phyloP scores from a whole-genome alignment of 2,329 filamentous ascomycete genomes.

The Xylaria arbuscula region DNA sequence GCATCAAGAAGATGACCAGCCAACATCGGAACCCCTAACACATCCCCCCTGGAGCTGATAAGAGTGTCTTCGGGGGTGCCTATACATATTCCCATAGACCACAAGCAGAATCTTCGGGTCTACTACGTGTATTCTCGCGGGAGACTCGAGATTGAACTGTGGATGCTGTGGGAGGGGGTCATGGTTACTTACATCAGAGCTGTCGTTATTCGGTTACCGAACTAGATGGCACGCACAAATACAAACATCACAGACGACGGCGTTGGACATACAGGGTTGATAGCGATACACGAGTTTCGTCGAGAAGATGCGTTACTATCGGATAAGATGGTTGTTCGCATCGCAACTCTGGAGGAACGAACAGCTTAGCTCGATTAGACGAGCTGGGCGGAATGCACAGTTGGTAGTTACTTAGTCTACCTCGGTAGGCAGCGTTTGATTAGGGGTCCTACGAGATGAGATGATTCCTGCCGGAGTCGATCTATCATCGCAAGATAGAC shows the following conservation, averaged over 20 bases:
- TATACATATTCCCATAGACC: background rate
- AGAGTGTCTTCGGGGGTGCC: background rate
- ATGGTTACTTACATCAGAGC: too few relatives aligned
- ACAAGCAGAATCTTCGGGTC: background rate
- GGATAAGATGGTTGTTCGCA: background rate
- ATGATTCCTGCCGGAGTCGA: background rate
- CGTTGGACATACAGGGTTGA: constrained; percentile 7
- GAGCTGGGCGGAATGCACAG: background rate
- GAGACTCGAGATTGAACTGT: too few relatives aligned
- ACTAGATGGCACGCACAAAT: background rate
- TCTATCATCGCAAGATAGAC: background rate
- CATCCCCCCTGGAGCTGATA: background rate
- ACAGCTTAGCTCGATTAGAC: background rate
- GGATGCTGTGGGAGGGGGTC: background rate
- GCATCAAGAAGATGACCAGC: too few relatives aligned
- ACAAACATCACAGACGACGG: constrained; percentile 19
- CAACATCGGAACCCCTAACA: background rate
- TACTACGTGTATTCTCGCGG: too few relatives aligned
- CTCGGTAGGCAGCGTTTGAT: background rate
- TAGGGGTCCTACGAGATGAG: background rate
- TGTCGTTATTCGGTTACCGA: background rate
- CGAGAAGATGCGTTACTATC: background rate
- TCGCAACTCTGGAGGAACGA: background rate
- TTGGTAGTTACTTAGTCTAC: background rate
- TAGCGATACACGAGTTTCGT: background rate